These are phyloP conservation scores for Tephrocybe sp. DNA, from an alignment of 768 basidiomycete genomes.

Conservation along the genomic window DNA sequence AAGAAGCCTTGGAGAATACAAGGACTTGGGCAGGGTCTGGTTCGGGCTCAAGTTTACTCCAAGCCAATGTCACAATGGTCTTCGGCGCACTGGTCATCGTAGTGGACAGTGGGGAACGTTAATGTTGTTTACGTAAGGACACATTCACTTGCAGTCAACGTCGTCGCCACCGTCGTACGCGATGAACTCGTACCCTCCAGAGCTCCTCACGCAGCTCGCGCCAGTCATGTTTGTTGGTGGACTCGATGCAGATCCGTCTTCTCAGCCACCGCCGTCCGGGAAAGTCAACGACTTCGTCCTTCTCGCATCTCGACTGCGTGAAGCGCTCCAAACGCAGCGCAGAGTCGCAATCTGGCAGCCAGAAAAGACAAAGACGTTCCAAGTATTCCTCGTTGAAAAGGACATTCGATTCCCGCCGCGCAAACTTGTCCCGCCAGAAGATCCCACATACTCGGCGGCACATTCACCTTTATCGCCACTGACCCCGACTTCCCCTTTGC, in stretches of 20 bases:
- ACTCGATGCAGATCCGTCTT: slow-evolving; percentile 42
- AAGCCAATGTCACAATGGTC: too few species aligned
- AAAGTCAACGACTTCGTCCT: slow-evolving; percentile 58
- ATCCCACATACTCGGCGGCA: slow-evolving; percentile 50
- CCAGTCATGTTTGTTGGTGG: slow-evolving; percentile 97
- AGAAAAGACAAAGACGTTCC: slow-evolving; percentile 71
- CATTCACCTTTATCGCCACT: slow-evolving; percentile 96
- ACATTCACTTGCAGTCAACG: neutral
- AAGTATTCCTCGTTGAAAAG: slow-evolving; percentile 83
- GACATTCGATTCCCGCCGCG: slow-evolving; percentile 84
- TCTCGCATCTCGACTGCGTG: slow-evolving; percentile 62
- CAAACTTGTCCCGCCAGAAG: slow-evolving; percentile 63
- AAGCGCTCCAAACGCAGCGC: slow-evolving; percentile 61
- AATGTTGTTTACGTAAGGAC: neutral
- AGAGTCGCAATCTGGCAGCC: slow-evolving; percentile 71
- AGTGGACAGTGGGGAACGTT: neutral
- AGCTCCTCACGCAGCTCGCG: slow-evolving; percentile 83
- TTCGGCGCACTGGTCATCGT: too few species aligned
- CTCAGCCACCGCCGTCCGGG: slow-evolving; percentile 16
- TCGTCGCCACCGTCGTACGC: slow-evolving; percentile 3
- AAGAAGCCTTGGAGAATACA: neutral
- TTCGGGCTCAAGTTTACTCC: neutral
- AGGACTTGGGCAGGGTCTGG: neutral
- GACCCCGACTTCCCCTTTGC: slow-evolving; percentile 81
- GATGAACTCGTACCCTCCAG: slow-evolving; percentile 94